These are phyloP conservation scores for Trichoderma sp. DNA, from an alignment of 2,329 filamentous ascomycete species.

Conservation along the genomic window DNA sequence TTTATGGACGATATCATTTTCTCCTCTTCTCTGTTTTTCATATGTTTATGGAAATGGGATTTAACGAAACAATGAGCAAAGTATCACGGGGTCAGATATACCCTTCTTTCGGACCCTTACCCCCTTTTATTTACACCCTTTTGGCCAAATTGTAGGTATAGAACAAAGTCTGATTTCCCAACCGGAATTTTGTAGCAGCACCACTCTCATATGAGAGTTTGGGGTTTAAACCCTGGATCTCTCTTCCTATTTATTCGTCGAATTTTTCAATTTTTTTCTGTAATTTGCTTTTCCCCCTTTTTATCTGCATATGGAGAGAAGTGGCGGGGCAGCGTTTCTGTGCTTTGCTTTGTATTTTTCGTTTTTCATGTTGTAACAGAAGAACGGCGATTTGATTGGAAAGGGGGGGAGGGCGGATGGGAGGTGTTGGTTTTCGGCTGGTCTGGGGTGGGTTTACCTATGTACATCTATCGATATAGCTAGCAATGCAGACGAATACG, in stretches of 20 bases:
- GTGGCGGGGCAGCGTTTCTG: neutral
- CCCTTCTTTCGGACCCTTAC: neutral
- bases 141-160: slow-evolving; percentile 2
- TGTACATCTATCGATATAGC: slow-evolving; percentile 9
- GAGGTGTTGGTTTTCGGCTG: neutral
- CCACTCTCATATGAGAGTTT: neutral
- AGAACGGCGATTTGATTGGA: neutral
- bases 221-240: neutral
- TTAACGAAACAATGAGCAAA: slow-evolving; percentile 10
- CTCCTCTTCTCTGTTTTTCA: neutral
- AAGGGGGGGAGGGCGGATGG: neutral
- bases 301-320: slow-evolving; percentile 3
- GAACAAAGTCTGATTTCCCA: neutral
- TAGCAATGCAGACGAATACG: neutral
- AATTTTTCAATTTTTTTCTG: neutral
- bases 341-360: neutral
- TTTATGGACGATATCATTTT: neutral
- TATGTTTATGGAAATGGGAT: neutral
- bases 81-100: slow-evolving; percentile 7
- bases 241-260: neutral
- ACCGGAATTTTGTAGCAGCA: slow-evolving; percentile 1
- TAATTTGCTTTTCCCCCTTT: neutral
- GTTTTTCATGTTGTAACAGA: neutral
- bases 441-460: neutral
- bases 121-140: neutral